These are phyloP conservation scores for Macadamia tetraphylla DNA, from an alignment of 164 flowering plant genomes.

Conservation along the genomic window DNA sequence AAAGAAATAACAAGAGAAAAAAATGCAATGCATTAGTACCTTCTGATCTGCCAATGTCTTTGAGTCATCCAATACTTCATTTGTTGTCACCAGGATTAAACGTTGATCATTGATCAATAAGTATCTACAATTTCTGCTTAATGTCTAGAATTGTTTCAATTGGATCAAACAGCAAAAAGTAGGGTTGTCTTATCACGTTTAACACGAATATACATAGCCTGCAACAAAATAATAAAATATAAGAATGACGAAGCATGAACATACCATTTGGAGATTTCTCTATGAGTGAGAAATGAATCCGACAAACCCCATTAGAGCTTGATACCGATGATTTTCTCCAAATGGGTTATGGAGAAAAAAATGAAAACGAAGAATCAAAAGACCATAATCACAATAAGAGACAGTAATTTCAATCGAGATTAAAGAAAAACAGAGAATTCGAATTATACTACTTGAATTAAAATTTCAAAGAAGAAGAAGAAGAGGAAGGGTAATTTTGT, in stretches of 20 bases:
- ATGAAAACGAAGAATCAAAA: too few relatives aligned
- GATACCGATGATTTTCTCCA: too few relatives aligned
- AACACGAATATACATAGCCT: conserved; percentile 96
- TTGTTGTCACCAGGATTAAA: conserved; percentile 47
- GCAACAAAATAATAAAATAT: conserved; percentile 6
- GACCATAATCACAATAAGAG: too few relatives aligned
- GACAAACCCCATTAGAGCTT: not conserved
- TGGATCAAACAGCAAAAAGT: conserved; percentile 88
- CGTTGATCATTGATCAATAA: conserved; percentile 81
- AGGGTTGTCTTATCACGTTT: conserved; percentile 83
- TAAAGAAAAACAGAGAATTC: too few relatives aligned
- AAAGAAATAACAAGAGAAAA: not conserved
- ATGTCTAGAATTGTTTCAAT: conserved; percentile 68
- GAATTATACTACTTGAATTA: too few relatives aligned
- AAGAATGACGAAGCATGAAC: not conserved
- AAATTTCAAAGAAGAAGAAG: too few relatives aligned
- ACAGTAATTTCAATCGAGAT: too few relatives aligned
- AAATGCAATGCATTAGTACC: conserved; percentile 27
- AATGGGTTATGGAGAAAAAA: too few relatives aligned
- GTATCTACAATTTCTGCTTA: conserved; percentile 65
- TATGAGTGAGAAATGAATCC: not conserved
- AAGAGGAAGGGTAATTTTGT: too few relatives aligned
- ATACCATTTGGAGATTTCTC: not conserved
- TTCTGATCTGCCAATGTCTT: conserved; percentile 90
- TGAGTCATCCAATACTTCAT: conserved; percentile 68